phyloP scores from a whole-genome alignment of 2,329 filamentous ascomycete genomes.

The Exophiala dermatitidis region DNA sequence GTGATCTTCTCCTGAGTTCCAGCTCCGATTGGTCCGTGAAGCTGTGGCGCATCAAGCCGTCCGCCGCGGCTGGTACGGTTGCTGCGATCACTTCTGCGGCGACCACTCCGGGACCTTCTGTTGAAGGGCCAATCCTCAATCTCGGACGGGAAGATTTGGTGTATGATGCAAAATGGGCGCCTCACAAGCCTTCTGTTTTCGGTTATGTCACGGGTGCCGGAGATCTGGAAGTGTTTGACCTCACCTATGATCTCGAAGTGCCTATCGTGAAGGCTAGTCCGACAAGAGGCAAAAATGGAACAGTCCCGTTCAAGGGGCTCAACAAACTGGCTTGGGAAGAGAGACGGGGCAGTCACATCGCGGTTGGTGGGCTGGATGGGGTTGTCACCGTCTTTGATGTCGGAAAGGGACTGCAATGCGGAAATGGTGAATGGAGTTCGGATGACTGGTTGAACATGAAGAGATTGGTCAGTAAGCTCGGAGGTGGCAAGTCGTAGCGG shows the following conservation, averaged over 20 bases:
- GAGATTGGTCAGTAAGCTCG: constrained; percentile 72
- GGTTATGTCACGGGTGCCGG: constrained; percentile 90
- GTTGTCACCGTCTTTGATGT: constrained; percentile 91
- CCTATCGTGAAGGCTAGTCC: constrained; percentile 75
- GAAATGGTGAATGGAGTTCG: constrained; percentile 70
- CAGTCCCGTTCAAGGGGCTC: constrained; percentile 72
- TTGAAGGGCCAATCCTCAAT: constrained; percentile 70
- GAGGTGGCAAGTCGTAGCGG: constrained; percentile 37
- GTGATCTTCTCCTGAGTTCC: constrained; percentile 85
- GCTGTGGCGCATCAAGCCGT: constrained; percentile 77
- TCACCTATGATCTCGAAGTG: constrained; percentile 86
- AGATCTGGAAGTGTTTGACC: constrained; percentile 88
- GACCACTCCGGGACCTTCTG: constrained; percentile 33
- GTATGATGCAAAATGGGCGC: constrained; percentile 93
- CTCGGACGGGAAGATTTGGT: constrained; percentile 93
- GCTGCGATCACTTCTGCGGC: constrained; percentile 40
- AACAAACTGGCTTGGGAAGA: constrained; percentile 95
- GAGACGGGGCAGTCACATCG: constrained; percentile 76
- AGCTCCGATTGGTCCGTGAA: constrained; percentile 96
- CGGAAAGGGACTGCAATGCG: constrained; percentile 61
- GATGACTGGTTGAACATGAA: constrained; percentile 95
- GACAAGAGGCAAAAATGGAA: constrained; percentile 53
- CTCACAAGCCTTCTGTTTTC: constrained; percentile 88
- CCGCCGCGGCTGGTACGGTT: constrained; percentile 36
- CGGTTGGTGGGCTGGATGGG: constrained; percentile 86